Evolutionary conservation across 2,329 filamentous ascomycete species (phyloP).

Genomic region (Spiromastix sp.): DNA sequence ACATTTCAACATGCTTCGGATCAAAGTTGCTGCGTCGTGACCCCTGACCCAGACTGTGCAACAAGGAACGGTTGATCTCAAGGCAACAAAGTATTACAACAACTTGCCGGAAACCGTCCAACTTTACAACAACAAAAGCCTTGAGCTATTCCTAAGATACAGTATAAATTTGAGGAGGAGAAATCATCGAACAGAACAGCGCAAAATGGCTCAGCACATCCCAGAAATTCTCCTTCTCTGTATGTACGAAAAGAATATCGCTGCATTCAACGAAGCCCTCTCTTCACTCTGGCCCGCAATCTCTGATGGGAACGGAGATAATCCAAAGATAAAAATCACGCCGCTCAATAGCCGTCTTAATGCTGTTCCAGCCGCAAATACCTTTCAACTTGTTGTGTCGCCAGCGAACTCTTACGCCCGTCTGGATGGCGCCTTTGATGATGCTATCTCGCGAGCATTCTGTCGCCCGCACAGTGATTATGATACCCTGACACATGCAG

Average conservation of each 20-base stretch:
- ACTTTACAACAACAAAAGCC: too few species aligned
- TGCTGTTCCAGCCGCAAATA: conserved; percentile 23
- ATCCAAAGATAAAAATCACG: conserved; percentile 27
- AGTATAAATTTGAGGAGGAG: too few species aligned
- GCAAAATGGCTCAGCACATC: too few species aligned
- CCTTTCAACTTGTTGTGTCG: conserved; percentile 42
- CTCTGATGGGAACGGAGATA: conserved; percentile 7
- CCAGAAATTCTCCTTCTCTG: conserved; percentile 35
- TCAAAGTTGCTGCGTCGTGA: too few species aligned
- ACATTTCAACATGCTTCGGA: too few species aligned
- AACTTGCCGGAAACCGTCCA: too few species aligned
- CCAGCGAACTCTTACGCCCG: conserved; percentile 46
- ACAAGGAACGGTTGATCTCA: too few species aligned
- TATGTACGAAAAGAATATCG: conserved; percentile 27
- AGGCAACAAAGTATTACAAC: too few species aligned
- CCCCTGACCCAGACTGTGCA: too few species aligned
- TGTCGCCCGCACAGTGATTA: conserved; percentile 35
- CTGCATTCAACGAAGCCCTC: conserved; percentile 32
- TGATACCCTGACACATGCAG: conserved; percentile 36
- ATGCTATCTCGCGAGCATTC: conserved; percentile 42
- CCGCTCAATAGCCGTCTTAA: conserved; percentile 28
- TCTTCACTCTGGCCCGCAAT: conserved; percentile 21
- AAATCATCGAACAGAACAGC: too few species aligned
- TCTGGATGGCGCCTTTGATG: conserved; percentile 46
- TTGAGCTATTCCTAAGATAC: too few species aligned